Conservation (phyloP, 83 land plant species). For the Diphasiastrum complanatum region DNA sequence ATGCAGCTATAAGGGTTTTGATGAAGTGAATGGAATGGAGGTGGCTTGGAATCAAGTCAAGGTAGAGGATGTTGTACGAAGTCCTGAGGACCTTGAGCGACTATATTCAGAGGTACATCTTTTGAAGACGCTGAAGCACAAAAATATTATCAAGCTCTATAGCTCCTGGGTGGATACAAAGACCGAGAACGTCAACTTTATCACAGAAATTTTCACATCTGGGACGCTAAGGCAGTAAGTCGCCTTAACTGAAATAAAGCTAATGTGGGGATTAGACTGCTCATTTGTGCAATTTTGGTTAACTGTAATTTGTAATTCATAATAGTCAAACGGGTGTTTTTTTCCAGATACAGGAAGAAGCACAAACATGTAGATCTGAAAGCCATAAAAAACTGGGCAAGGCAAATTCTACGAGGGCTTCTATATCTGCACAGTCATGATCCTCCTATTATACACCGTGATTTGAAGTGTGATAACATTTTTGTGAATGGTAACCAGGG, state of each 20-base stretch:
- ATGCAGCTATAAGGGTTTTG: constrained; percentile 24
- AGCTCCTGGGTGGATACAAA: constrained; percentile 21
- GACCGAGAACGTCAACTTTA: constrained; percentile 20
- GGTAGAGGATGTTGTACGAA: constrained; percentile 15
- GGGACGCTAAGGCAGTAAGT: constrained; percentile 24
- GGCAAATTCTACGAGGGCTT: too few species aligned
- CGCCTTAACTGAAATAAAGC: neutral
- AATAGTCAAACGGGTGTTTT: too few species aligned
- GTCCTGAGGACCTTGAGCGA: constrained; percentile 21
- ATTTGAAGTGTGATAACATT: too few species aligned
- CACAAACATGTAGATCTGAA: too few species aligned
- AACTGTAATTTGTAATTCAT: too few species aligned
- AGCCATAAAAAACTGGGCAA: too few species aligned
- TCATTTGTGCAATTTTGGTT: too few species aligned
- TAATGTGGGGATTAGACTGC: too few species aligned
- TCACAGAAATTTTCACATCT: constrained; percentile 26
- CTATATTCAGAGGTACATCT: constrained; percentile 23
- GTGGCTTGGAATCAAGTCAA: constrained; percentile 25
- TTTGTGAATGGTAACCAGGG: too few species aligned
- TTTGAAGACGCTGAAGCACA: constrained; percentile 18
- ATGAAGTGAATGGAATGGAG: constrained; percentile 27
- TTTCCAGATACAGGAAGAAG: too few species aligned
- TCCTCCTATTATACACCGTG: too few species aligned
- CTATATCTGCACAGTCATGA: too few species aligned
- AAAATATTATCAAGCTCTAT: constrained; percentile 26